These are phyloP conservation scores for Coprinopsis sp. DNA, from an alignment of 768 basidiomycete genomes.

Conservation along the genomic window DNA sequence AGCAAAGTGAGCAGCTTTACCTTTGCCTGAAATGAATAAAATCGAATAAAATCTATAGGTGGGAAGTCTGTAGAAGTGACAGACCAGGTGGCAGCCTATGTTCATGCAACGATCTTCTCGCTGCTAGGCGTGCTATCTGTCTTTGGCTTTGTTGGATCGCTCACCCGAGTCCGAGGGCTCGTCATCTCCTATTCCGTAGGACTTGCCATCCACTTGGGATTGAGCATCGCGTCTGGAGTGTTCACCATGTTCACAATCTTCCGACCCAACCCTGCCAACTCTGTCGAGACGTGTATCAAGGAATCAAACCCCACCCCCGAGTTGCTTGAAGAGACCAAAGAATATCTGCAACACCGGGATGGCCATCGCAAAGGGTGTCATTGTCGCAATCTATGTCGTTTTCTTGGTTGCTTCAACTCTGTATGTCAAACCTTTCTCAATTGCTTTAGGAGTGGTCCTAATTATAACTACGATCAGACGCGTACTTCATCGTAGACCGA, in stretches of 20 bases:
- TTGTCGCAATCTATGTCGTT: slow-evolving; percentile 42
- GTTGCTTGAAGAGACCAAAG: slow-evolving; percentile 17
- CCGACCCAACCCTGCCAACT: slow-evolving; percentile 33
- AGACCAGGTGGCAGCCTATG: slow-evolving; percentile 41
- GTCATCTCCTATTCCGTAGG: slow-evolving; percentile 41
- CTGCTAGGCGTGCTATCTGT: slow-evolving; percentile 43
- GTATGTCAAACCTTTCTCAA: slow-evolving; percentile 32
- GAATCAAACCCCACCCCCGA: slow-evolving; percentile 19
- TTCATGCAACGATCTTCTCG: slow-evolving; percentile 44
- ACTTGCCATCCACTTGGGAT: slow-evolving; percentile 40
- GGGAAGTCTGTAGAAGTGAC: slow-evolving; percentile 28
- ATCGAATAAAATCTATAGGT: slow-evolving; percentile 13
- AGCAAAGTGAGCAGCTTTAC: slow-evolving; percentile 35
- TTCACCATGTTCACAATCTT: slow-evolving; percentile 47
- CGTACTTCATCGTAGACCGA: slow-evolving; percentile 45
- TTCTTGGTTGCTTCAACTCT: slow-evolving; percentile 53
- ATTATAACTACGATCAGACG: slow-evolving; percentile 31
- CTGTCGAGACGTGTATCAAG: slow-evolving; percentile 36
- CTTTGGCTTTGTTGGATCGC: slow-evolving; percentile 47
- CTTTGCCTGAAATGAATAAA: background rate
- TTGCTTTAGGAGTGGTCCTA: background rate
- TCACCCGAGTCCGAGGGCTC: slow-evolving; percentile 37
- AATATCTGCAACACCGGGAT: slow-evolving; percentile 40
- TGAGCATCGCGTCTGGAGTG: slow-evolving; percentile 43
- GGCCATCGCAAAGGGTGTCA: slow-evolving; percentile 37